Conservation (phyloP, 495 filamentous ascomycete genomes). For the Melanomma pulvis-pyrius region DNA sequence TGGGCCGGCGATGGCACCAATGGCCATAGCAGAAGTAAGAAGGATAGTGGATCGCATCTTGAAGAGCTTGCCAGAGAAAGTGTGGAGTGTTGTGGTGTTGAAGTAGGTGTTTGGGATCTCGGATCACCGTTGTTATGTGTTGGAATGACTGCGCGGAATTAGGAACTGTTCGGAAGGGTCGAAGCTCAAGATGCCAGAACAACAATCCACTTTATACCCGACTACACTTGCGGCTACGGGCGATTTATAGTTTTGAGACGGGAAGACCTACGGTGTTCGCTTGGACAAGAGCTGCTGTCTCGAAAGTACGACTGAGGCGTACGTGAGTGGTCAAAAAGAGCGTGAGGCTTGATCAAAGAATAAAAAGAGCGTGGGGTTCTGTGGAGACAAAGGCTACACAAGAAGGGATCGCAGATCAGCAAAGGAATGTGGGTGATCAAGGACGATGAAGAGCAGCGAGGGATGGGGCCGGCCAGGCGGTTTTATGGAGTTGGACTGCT, state of each 20-base stretch:
- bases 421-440: slow-evolving; percentile 37
- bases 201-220: slow-evolving; percentile 2
- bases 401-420: slow-evolving; percentile 33
- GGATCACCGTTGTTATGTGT: slow-evolving; percentile 31
- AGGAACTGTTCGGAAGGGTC: slow-evolving; percentile 4
- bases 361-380: slow-evolving; percentile 32
- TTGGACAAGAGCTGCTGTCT: slow-evolving; percentile 2
- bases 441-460: slow-evolving; percentile 7
- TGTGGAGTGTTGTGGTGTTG: slow-evolving; percentile 9
- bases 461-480: slow-evolving; percentile 8
- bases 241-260: not conserved
- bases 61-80: slow-evolving; percentile 17
- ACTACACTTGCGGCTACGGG: not conserved
- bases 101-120: slow-evolving; percentile 33
- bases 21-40: slow-evolving; percentile 63
- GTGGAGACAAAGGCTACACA: slow-evolving; percentile 31
- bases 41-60: slow-evolving; percentile 73
- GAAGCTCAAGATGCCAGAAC: not conserved
- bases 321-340: slow-evolving; percentile 33
- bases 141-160: slow-evolving; percentile 4
- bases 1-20: slow-evolving; percentile 63
- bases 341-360: slow-evolving; percentile 16
- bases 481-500: slow-evolving; percentile 21
- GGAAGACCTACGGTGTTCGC: slow-evolving; percentile 16
- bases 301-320: slow-evolving; percentile 31